Base-by-base conservation (phyloP, 2,329 filamentous ascomycete species). In the Ceratocystis cacaofunesta region DNA sequence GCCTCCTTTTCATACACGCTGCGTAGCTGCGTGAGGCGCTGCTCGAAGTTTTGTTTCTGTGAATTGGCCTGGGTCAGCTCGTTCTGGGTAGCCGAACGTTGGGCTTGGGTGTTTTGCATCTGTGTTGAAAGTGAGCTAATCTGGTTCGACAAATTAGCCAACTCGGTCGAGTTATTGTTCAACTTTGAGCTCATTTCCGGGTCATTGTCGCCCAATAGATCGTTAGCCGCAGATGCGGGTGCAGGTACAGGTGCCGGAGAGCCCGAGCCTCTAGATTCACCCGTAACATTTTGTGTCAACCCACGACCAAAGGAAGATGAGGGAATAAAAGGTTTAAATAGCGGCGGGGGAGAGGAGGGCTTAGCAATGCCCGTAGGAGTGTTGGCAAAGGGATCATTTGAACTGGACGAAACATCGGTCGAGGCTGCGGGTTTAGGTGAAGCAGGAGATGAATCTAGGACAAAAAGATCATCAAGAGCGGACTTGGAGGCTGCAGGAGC, bases 141-240 rank as follows among this genome's bases (percentile, higher is more conserved):
- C 74, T 97, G 94, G 74, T 95, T 97, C 0, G 92, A 96, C 70
- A 99, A 80, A 73, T 99, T 97, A 63, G 92, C 94, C 66, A 99
- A 81, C 74, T 99, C 94, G 0, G 89, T 87, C 1, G 92, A 94
- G 72, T 99, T 94, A 69, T 86, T 87, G 0, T 88, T 94, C 30
- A 97, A 79, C 73, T 89, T 95, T 74, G 88, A 94, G 76, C 87
- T 92, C 65, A 92, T 85, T 71, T 95, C 91, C 1, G 88, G 88
- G 69, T 97, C 92, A 69, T 86, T 87, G 70, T 96, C 92, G 17
- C 89, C 90, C n/a, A 99, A 80, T 6, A 97, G 80, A 74, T 97
- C 94, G 71, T 96, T 91, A 36, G 64, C 57, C 17, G 79, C 36
- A 41, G 36, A 41, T 41, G 36, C 36, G 36, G 36, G 36, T 79